phyloP scores from a whole-genome alignment of 768 basidiomycete genomes.

The Boletus rex-veris region DNA sequence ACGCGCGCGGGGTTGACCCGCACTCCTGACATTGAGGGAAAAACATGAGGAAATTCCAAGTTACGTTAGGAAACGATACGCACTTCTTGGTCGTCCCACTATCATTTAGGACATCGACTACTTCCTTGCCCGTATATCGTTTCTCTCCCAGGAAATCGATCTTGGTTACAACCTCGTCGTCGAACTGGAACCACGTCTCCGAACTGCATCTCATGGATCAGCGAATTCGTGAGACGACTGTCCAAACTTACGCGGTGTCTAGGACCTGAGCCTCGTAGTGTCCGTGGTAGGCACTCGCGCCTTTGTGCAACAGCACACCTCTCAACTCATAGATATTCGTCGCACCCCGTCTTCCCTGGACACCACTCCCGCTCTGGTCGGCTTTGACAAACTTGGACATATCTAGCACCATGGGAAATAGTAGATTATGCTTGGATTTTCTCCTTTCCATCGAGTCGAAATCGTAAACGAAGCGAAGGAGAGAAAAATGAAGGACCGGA shows the following conservation, averaged over 20 bases:
- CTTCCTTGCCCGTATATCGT: conserved; percentile 29
- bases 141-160: conserved; percentile 55
- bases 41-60: neutral
- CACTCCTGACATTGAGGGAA: conserved; percentile 15
- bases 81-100: conserved; percentile 28
- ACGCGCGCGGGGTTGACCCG: conserved; percentile 35
- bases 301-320: conserved; percentile 86
- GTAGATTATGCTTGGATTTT: conserved; percentile 79
- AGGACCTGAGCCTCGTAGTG: conserved; percentile 87
- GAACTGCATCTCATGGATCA: conserved; percentile 39
- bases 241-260: conserved; percentile 54
- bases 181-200: conserved; percentile 85
- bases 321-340: conserved; percentile 70
- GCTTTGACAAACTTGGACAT: conserved; percentile 61
- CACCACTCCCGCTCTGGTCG: conserved; percentile 24
- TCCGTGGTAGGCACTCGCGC: conserved; percentile 87
- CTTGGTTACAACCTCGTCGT: conserved; percentile 80
- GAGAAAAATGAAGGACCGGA: conserved; percentile 85
- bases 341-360: conserved; percentile 12
- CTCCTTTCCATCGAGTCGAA: conserved; percentile 72
- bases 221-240: neutral
- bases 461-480: conserved; percentile 93
- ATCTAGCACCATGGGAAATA: conserved; percentile 71
- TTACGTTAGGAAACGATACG: conserved; percentile 5
- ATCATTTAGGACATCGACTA: conserved; percentile 25